These are phyloP conservation scores for Coemansia sp. DNA, from an alignment of 192 early-diverging fungal genomes.

Conservation along the genomic window DNA sequence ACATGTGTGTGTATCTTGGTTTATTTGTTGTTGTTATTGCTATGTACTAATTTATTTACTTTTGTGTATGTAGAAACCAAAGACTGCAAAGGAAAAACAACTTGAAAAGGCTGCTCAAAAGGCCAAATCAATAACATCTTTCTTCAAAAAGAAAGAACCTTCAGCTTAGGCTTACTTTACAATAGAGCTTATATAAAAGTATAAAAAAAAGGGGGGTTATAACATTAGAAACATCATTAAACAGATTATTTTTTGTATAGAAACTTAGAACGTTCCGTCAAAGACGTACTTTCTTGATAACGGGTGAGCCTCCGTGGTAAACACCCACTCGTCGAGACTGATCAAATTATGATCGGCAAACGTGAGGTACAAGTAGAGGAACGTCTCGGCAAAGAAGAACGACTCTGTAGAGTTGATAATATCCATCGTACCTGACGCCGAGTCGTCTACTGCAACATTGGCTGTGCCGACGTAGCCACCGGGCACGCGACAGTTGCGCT, in stretches of 20 bases:
- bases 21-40: background rate
- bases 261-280: slow-evolving; percentile 46
- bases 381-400: slow-evolving; percentile 92
- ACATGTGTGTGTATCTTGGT: background rate
- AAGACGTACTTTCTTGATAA: slow-evolving; percentile 50
- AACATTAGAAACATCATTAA: background rate
- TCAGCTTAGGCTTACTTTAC: background rate
- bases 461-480: slow-evolving; percentile 67
- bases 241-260: background rate
- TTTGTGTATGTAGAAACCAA: slow-evolving; percentile 22
- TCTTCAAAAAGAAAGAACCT: slow-evolving; percentile 33
- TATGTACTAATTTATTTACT: background rate
- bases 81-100: slow-evolving; percentile 51
- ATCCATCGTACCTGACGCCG: slow-evolving; percentile 32
- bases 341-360: slow-evolving; percentile 71
- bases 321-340: slow-evolving; percentile 81
- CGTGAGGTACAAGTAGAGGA: slow-evolving; percentile 90
- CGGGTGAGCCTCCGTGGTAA: slow-evolving; percentile 96
- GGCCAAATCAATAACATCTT: slow-evolving; percentile 47
- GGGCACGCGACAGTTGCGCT: slow-evolving; percentile 69
- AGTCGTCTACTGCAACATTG: slow-evolving; percentile 37
- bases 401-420: slow-evolving; percentile 57
- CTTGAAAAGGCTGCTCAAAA: slow-evolving; percentile 44
- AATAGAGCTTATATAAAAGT: too few relatives aligned
- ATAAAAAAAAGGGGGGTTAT: too few relatives aligned